Conservation (phyloP, 306 rosid species). For the Malus fusca region DNA sequence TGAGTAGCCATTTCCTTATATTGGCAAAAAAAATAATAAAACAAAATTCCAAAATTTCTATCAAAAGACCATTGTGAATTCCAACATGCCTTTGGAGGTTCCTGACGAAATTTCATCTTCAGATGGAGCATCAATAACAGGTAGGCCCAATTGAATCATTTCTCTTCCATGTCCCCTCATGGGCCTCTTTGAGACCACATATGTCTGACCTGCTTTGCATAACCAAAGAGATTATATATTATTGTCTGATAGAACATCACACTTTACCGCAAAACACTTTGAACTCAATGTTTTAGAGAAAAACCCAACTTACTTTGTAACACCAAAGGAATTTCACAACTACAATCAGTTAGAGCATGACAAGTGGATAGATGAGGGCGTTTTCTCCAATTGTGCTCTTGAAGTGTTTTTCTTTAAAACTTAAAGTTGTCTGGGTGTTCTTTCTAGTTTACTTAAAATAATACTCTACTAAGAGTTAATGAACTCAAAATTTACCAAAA, state of each 20-base stretch:
- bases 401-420: neutral
- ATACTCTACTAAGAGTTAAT: neutral
- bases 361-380: neutral
- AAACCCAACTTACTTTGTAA: neutral
- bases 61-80: conserved; percentile 5
- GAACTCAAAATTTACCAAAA: neutral
- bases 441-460: neutral
- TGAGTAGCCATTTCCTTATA: neutral
- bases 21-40: neutral
- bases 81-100: conserved; percentile 52
- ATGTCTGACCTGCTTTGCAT: conserved; percentile 51
- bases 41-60: conserved; percentile 1
- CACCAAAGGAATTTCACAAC: neutral
- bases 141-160: conserved; percentile 69
- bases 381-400: neutral
- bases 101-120: conserved; percentile 55
- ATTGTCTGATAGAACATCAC: neutral
- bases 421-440: neutral
- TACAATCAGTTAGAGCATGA: neutral
- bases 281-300: neutral
- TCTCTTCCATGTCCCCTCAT: conserved; percentile 83
- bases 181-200: conserved; percentile 60
- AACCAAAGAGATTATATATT: neutral
- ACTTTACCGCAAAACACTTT: neutral
- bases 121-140: conserved; percentile 53